Percentiles rank a stretch among this genome's conserved stretches.
These are phyloP conservation scores for Rhizoclosmatium globosum DNA, from an alignment of 192 early-diverging fungal species.

Conservation along the genomic window DNA sequence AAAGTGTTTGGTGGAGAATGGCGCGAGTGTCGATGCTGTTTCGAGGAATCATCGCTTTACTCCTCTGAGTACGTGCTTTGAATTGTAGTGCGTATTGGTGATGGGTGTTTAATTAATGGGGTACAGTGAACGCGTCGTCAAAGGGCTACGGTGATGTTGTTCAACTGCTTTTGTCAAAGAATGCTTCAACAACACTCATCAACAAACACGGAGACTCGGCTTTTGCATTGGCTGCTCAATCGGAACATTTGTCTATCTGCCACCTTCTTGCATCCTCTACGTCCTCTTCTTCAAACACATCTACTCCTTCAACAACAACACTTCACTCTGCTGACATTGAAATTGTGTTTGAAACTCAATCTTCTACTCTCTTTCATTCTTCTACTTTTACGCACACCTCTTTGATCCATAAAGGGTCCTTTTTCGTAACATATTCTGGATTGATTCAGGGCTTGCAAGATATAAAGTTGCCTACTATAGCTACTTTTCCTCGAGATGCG, in stretches of 20 bases:
- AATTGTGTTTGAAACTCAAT: slow-evolving; percentile 75
- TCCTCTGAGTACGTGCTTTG: slow-evolving; percentile 54
- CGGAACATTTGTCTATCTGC: slow-evolving; percentile 71
- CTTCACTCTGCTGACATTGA: slow-evolving; percentile 64
- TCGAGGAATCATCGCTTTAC: slow-evolving; percentile 72
- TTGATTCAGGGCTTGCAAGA: background rate
- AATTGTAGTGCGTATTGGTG: slow-evolving; percentile 3
- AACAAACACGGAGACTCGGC: slow-evolving; percentile 77
- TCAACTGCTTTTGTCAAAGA: slow-evolving; percentile 64
- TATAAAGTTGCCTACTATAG: background rate
- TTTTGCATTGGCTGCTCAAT: slow-evolving; percentile 78
- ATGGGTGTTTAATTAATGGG: background rate
- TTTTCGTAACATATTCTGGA: background rate
- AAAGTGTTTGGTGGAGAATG: slow-evolving; percentile 59
- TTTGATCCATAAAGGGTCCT: background rate
- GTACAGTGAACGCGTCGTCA: slow-evolving; percentile 73
- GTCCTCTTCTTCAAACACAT: too few relatives aligned
- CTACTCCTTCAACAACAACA: too few relatives aligned
- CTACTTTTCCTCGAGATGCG: background rate
- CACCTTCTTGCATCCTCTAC: slow-evolving; percentile 65
- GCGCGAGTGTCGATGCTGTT: slow-evolving; percentile 68
- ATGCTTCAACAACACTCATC: slow-evolving; percentile 69
- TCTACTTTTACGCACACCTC: background rate
- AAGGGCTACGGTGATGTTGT: slow-evolving; percentile 74
- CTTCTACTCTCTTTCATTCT: slow-evolving; percentile 57